These are phyloP conservation scores for Venturiaceae sp. DNA, from an alignment of 2,329 filamentous ascomycete species.

Conservation along the genomic window DNA sequence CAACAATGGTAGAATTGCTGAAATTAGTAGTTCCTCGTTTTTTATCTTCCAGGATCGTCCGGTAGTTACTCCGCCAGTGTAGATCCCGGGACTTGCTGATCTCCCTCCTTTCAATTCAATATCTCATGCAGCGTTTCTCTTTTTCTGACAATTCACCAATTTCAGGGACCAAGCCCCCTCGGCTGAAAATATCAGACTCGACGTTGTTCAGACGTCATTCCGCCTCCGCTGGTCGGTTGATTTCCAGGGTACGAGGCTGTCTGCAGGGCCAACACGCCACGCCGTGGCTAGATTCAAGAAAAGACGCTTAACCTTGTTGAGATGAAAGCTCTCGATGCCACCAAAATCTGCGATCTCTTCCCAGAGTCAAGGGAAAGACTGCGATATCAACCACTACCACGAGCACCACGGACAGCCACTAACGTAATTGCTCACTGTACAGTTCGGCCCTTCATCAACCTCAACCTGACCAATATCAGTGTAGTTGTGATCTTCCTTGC, in stretches of 20 bases:
- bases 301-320: background rate
- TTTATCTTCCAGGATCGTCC: background rate
- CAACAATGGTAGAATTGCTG: too few species aligned
- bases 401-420: background rate
- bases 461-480: background rate
- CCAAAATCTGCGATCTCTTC: background rate
- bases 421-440: background rate
- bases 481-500: background rate
- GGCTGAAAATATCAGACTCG: too few species aligned
- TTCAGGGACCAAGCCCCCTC: background rate
- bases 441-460: background rate
- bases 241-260: background rate
- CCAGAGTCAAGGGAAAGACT: background rate
- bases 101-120: background rate
- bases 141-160: background rate
- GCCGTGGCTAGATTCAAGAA: background rate
- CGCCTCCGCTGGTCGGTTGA: too few species aligned
- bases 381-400: background rate
- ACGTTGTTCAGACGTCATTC: too few species aligned
- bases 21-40: too few species aligned
- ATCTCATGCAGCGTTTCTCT: too few species aligned
- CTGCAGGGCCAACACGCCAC: background rate
- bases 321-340: background rate
- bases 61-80: background rate
- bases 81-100: background rate